A percentile compares a stretch with the other conserved stretches of the same genome.
Evolutionary conservation across 495 filamentous ascomycete genomes (phyloP).

Genomic region (Cercophora scortea): DNA sequence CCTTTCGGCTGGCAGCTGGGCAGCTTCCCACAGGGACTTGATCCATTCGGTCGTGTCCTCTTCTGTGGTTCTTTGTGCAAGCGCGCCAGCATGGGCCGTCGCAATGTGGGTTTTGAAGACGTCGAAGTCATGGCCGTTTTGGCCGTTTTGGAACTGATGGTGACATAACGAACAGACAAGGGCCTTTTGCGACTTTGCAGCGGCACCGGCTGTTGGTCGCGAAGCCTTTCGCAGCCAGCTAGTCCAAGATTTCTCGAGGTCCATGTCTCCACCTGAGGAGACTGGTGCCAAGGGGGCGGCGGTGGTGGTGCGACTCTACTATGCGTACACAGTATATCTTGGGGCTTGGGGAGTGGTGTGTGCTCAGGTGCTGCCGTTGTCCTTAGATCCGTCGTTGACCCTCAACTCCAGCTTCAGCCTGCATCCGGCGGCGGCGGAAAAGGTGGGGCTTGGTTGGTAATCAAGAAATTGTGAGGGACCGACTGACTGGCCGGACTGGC

Average conservation of each 20-base stretch:
- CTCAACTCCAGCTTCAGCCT: no score
- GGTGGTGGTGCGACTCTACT: not conserved
- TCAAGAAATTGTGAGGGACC: no score
- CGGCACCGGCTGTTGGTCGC: not conserved
- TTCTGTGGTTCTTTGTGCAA: constrained; percentile 3
- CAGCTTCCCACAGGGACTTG: not conserved
- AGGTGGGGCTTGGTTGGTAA: not conserved
- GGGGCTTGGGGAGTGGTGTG: not conserved
- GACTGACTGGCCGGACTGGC: no score
- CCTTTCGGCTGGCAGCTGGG: not conserved
- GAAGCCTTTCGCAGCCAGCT: not conserved
- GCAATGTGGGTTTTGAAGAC: constrained; percentile 2
- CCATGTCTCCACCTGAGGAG: not conserved
- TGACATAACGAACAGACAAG: not conserved
- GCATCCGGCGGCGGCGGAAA: not conserved
- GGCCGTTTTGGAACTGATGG: not conserved
- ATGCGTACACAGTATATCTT: no score
- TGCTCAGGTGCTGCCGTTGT: no score
- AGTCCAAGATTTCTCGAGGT: constrained; percentile 1
- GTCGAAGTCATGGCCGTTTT: not conserved
- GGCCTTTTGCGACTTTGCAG: not conserved
- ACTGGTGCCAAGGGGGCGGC: not conserved
- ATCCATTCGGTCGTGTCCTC: constrained; percentile 4
- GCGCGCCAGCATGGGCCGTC: not conserved
- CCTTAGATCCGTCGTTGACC: no score